Evolutionary conservation across 2,329 filamentous ascomycete species (phyloP).

Genomic region (Hortaea sp.): DNA sequence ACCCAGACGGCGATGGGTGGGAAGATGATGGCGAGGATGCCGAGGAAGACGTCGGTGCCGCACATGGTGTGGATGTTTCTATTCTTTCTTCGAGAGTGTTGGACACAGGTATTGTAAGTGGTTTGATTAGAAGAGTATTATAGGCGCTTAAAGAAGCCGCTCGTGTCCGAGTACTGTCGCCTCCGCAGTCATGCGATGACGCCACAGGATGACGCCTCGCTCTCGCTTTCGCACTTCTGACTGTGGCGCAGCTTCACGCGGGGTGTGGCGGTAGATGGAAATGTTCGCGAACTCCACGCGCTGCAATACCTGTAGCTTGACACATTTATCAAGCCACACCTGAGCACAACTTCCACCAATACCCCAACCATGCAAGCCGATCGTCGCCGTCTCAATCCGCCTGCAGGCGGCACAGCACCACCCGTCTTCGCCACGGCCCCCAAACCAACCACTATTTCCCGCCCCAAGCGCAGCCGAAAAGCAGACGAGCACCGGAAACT

Average conservation of each 20-base stretch:
- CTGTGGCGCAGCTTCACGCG: neutral
- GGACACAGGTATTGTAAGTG: too few relatives aligned
- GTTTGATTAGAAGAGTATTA: too few relatives aligned
- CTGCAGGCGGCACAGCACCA: constrained; percentile 63
- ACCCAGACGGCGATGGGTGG: constrained; percentile 65
- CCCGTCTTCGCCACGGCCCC: constrained; percentile 56
- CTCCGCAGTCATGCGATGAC: neutral
- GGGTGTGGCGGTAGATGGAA: too few relatives aligned
- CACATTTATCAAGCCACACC: too few relatives aligned
- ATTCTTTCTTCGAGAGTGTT: neutral
- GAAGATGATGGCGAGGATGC: constrained; percentile 51
- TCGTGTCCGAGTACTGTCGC: neutral
- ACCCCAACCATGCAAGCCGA: constrained; percentile 47
- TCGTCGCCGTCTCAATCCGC: constrained; percentile 82
- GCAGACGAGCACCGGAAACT: constrained; percentile 71
- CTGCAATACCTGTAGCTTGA: too few relatives aligned
- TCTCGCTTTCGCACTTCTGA: neutral
- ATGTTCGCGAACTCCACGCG: too few relatives aligned
- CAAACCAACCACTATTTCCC: constrained; percentile 28
- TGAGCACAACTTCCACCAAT: neutral
- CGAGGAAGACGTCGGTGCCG: constrained; percentile 51
- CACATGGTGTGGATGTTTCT: constrained; percentile 36
- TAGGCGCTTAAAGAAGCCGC: too few relatives aligned
- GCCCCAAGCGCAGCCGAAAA: constrained; percentile 49
- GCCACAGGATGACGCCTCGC: neutral